Evolutionary conservation across 148 eudicot species (phyloP).

Genomic region (Euryodendron excelsum): DNA sequence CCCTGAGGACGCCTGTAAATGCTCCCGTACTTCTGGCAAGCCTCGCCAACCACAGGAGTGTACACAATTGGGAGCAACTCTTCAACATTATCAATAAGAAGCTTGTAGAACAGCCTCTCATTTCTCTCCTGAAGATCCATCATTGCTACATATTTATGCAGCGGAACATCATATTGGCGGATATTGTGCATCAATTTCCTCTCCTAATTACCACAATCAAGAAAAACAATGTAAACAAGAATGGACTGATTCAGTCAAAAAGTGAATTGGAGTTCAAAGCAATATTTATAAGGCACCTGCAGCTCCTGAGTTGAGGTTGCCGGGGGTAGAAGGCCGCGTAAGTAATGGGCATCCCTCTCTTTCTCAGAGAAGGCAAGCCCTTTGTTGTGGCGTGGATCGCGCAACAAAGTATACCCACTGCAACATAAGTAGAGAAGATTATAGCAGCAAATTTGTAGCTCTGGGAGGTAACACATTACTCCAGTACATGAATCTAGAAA

Average conservation of each 20-base stretch:
- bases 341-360: constrained; percentile 89
- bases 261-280: no score
- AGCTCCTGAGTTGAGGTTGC: constrained; percentile 55
- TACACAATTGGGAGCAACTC: constrained; percentile 87
- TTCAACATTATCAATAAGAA: constrained; percentile 91
- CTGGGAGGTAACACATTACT: not conserved
- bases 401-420: constrained; percentile 80
- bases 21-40: constrained; percentile 94
- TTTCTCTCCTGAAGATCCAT: constrained; percentile 99
- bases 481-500: not conserved
- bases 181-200: constrained; percentile 59
- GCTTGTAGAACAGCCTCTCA: constrained; percentile 83
- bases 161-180: constrained; percentile 72
- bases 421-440: constrained; percentile 1
- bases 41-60: constrained; percentile 93
- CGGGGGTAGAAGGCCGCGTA: constrained; percentile 88
- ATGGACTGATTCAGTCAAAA: not conserved
- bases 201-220: constrained; percentile 40
- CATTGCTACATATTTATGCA: constrained; percentile 84
- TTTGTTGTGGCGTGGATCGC: constrained; percentile 89
- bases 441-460: not conserved
- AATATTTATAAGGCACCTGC: constrained; percentile 49
- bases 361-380: constrained; percentile 76
- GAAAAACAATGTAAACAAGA: constrained; percentile 11
- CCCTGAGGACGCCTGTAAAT: constrained; percentile 95